phyloP scores from a whole-genome alignment of 2,329 filamentous ascomycete species.

The Aspergillus bombycis region DNA sequence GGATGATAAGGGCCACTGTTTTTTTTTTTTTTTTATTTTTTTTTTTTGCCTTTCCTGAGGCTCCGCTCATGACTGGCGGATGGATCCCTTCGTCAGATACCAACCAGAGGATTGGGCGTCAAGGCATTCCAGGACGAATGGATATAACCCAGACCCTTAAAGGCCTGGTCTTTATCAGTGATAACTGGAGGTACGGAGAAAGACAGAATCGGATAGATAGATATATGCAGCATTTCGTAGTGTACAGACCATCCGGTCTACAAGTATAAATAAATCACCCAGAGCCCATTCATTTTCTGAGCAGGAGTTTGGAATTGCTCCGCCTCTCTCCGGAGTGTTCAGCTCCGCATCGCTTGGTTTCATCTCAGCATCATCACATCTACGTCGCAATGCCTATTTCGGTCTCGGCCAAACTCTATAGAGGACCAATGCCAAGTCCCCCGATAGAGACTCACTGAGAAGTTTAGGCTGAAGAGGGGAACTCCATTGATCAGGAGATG shows the following conservation, averaged over 20 bases:
- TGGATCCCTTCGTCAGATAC: neutral
- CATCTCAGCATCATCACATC: neutral
- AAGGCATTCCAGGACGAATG: neutral
- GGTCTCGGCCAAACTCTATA: conserved; percentile 1
- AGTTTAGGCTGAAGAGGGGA: neutral
- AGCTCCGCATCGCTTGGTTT: conserved; percentile 1
- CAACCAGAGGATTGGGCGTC: neutral
- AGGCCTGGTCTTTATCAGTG: neutral
- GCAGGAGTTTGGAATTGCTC: neutral
- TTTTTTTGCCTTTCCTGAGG: neutral
- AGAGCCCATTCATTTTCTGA: neutral
- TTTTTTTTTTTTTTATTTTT: neutral
- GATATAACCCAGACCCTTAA: neutral
- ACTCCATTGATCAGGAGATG: neutral
- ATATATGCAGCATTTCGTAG: neutral
- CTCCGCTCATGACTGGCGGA: neutral
- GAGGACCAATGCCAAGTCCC: neutral
- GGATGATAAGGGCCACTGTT: conserved; percentile 10
- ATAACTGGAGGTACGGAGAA: neutral
- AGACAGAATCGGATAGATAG: neutral
- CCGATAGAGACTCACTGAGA: neutral
- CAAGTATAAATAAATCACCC: neutral
- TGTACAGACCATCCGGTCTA: neutral
- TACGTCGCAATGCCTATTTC: neutral
- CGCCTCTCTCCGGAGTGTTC: neutral